Percentiles rank a stretch among this genome's conserved stretches.
Evolutionary conservation across 1,284 basidiomycete species (phyloP).

Genomic region (Ceratobasidium sp.): DNA sequence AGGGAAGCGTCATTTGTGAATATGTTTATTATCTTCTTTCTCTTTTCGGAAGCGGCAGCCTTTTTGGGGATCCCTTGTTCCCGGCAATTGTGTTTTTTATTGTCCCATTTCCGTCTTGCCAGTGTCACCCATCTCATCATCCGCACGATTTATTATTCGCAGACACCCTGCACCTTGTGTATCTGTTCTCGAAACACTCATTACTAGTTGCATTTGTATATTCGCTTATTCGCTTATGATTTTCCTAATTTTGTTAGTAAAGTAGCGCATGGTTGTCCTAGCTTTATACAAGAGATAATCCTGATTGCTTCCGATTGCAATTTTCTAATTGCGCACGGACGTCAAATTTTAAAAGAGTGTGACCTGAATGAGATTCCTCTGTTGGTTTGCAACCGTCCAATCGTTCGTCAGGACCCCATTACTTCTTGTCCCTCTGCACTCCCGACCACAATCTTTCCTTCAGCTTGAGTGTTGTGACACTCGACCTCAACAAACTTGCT

Average conservation of each 20-base stretch:
- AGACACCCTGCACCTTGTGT: conserved; percentile 27
- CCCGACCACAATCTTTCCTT: conserved; percentile 4
- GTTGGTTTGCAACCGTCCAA: conserved; percentile 18
- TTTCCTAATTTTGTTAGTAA: conserved; percentile 26
- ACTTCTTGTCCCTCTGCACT: neutral
- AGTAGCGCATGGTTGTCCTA: conserved; percentile 30
- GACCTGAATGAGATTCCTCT: conserved; percentile 32
- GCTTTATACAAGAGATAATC: conserved; percentile 22
- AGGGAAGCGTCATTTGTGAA: conserved; percentile 9
- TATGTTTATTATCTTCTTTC: conserved; percentile 28
- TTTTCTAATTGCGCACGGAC: conserved; percentile 28
- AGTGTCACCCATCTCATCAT: neutral
- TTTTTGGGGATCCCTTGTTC: neutral
- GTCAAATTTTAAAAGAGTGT: conserved; percentile 14
- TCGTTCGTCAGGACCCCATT: neutral
- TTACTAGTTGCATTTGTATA: conserved; percentile 21
- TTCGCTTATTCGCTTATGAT: conserved; percentile 26
- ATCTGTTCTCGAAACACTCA: conserved; percentile 17
- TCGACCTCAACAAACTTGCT: neutral
- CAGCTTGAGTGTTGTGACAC: neutral
- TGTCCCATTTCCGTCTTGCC: conserved; percentile 11
- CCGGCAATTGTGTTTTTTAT: conserved; percentile 1
- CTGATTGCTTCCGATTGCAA: conserved; percentile 35
- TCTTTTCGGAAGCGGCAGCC: neutral
- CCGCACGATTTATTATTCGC: conserved; percentile 34